Evolutionary conservation across 768 basidiomycete genomes (phyloP), one percentile per base, ranked within the genome.

Genomic region (Pulveroboletus sp.): DNA sequence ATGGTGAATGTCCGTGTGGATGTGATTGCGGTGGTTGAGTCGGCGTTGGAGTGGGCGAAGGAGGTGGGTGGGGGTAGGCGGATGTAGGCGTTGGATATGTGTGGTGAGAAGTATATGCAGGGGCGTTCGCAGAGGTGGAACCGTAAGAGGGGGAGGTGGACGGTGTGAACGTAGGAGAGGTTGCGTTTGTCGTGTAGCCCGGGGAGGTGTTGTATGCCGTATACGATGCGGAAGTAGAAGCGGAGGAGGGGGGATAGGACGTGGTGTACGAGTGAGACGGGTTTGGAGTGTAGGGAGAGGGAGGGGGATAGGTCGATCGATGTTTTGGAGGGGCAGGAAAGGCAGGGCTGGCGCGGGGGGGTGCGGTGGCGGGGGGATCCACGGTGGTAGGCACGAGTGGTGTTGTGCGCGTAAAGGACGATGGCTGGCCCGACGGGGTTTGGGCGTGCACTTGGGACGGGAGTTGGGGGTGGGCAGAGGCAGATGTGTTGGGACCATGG

Each of bases 1-100:
- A 24, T 3, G 59, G 30, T 0, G 66, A 39, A 49, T 65, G 51
- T 2, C 48, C n/a, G n/a, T 60, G 61, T 0, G 49, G 6, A n/a
- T 57, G 58, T 6, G 46, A 43, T 14, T 65, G 63, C 2, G 53
- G 40, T 13, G 54, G 52, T 41, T 65, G 64, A 14, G 65, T 67
- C 46, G 64, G 63, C 14, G 64, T 65, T 43, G 63, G 64, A 6
- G 64, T 65, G 42, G 64, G 64, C 1, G 64, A 65, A n/a, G 63
- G 59, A 6, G 65, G 62, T 1, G 60, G 65, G 9, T 52, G 58
- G 18, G 62, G 63, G 49, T 51, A 65, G 13, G 63, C 65, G 32
- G 64, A 65, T 14, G 65, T 62, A 28, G 62, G 63, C 8, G 64
- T 60, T 36, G 54, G 52, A 36, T 60, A 65, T 28, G 54, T 14